phyloP scores from a whole-genome alignment of 2,329 filamentous ascomycete genomes.

The Thyridium curvatum region DNA sequence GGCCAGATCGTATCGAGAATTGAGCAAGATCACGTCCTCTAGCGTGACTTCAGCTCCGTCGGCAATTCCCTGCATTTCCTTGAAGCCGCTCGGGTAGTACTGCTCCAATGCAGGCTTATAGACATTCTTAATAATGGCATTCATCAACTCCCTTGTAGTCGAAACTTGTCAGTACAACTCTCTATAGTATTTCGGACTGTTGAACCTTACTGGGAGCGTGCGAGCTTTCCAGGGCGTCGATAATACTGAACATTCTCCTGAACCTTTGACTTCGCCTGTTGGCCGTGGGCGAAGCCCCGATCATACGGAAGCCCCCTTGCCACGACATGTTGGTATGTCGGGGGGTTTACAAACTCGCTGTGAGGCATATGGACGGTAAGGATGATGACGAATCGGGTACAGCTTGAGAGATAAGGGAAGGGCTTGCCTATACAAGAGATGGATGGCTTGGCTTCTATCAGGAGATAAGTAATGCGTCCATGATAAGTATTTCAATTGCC shows the following conservation, averaged over 20 bases:
- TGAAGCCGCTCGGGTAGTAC: conserved; percentile 10
- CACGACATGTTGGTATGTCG: conserved; percentile 15
- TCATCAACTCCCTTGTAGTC: conserved; percentile 5
- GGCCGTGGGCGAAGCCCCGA: conserved; percentile 13
- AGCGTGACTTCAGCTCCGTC: conserved; percentile 13
- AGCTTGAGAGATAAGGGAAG: too few relatives aligned
- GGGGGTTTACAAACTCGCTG: neutral
- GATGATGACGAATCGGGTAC: too few relatives aligned
- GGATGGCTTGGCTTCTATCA: too few relatives aligned
- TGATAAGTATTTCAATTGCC: too few relatives aligned
- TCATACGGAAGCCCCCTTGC: conserved; percentile 13
- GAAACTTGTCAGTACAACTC: too few relatives aligned
- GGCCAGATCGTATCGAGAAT: conserved; percentile 15
- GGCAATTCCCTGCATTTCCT: conserved; percentile 11
- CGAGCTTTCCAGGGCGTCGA: conserved; percentile 12
- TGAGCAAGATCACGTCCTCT: conserved; percentile 14
- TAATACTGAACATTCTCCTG: conserved; percentile 14
- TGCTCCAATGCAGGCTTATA: conserved; percentile 14
- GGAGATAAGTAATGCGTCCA: too few relatives aligned
- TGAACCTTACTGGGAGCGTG: conserved; percentile 2
- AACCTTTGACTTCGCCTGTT: conserved; percentile 13
- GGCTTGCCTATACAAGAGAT: too few relatives aligned
- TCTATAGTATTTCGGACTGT: neutral
- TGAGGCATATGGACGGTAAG: too few relatives aligned
- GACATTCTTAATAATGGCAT: conserved; percentile 11